A percentile compares a stretch with the other conserved stretches of the same genome.
These are phyloP conservation scores for Tetracladium maxilliforme DNA, from an alignment of 2,329 filamentous ascomycete species.

Conservation along the genomic window DNA sequence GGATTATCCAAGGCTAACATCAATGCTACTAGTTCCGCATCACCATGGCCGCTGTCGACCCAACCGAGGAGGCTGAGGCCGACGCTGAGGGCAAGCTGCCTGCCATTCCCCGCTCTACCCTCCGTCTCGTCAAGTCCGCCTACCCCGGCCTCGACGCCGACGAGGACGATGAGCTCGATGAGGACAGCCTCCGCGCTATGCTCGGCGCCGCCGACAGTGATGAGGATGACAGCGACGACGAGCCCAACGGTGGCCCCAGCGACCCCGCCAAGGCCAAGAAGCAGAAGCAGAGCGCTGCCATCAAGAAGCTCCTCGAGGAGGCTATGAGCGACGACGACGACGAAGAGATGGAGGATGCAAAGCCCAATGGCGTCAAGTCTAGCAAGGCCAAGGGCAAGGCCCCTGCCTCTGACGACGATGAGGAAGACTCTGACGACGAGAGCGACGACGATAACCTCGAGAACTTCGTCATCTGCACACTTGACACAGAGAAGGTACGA, in stretches of 20 bases:
- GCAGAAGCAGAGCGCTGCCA: constrained; percentile 62
- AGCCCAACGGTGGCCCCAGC: constrained; percentile 78
- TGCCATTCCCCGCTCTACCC: constrained; percentile 59
- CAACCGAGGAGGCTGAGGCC: constrained; percentile 57
- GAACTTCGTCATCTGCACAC: constrained; percentile 88
- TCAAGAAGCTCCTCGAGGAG: constrained; percentile 63
- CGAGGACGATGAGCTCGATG: constrained; percentile 50
- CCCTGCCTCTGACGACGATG: constrained; percentile 39
- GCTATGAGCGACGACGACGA: constrained; percentile 40
- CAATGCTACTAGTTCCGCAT: constrained; percentile 82
- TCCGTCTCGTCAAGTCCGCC: constrained; percentile 76
- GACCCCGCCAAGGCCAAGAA: constrained; percentile 84
- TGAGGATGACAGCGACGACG: constrained; percentile 45
- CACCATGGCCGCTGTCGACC: constrained; percentile 97
- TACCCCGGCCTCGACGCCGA: constrained; percentile 42
- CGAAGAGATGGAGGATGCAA: constrained; percentile 64
- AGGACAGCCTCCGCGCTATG: constrained; percentile 45
- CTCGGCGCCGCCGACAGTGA: constrained; percentile 26
- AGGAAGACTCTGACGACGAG: constrained; percentile 41
- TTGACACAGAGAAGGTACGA: constrained; percentile 80
- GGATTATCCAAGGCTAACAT: constrained; percentile 2
- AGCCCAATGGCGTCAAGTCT: constrained; percentile 41
- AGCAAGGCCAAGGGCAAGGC: constrained; percentile 58
- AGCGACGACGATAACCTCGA: constrained; percentile 58
- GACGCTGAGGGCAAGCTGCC: constrained; percentile 47